Percentiles rank a stretch among this genome's conserved stretches.
Evolutionary conservation across 208 protist species (phyloP).

Genomic region (Crithidia acanthocephali): DNA sequence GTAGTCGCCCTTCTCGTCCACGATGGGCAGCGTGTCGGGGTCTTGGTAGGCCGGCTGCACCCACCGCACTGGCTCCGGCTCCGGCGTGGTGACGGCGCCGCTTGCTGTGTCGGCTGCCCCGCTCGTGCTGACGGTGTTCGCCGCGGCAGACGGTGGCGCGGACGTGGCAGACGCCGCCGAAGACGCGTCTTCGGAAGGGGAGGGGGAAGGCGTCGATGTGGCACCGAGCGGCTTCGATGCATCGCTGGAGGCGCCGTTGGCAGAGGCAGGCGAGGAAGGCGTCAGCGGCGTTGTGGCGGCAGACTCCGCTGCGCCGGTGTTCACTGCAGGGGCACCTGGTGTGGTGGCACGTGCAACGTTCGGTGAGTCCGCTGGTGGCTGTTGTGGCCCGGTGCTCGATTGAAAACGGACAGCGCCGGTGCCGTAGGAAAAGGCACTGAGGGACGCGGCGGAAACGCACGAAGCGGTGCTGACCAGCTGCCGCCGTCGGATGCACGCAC

Average conservation of each 20-base stretch:
- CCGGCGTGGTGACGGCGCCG: constrained; percentile 24
- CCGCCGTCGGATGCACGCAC: background rate
- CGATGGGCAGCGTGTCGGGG: constrained; percentile 49
- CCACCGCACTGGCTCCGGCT: constrained; percentile 74
- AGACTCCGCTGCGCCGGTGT: too few relatives aligned
- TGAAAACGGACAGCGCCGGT: background rate
- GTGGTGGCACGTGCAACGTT: background rate
- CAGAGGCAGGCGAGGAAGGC: too few relatives aligned
- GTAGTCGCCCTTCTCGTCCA: constrained; percentile 82
- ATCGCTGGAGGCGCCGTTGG: too few relatives aligned
- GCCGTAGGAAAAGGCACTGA: background rate
- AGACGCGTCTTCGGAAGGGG: background rate
- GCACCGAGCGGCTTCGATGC: background rate
- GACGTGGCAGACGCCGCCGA: background rate
- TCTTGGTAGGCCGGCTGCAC: constrained; percentile 55
- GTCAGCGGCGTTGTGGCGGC: too few relatives aligned
- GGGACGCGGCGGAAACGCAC: background rate
- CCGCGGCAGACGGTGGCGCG: background rate
- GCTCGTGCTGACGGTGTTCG: background rate
- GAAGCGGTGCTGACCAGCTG: background rate
- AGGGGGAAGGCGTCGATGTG: background rate
- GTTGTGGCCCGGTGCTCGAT: background rate
- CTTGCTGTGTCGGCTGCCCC: background rate
- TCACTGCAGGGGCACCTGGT: too few relatives aligned
- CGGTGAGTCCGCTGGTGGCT: background rate